Percentiles rank a stretch among this genome's conserved stretches.
These are phyloP conservation scores for Pseudonitzschia pungens DNA, from an alignment of 108 stramenopile genomes.

Conservation along the genomic window DNA sequence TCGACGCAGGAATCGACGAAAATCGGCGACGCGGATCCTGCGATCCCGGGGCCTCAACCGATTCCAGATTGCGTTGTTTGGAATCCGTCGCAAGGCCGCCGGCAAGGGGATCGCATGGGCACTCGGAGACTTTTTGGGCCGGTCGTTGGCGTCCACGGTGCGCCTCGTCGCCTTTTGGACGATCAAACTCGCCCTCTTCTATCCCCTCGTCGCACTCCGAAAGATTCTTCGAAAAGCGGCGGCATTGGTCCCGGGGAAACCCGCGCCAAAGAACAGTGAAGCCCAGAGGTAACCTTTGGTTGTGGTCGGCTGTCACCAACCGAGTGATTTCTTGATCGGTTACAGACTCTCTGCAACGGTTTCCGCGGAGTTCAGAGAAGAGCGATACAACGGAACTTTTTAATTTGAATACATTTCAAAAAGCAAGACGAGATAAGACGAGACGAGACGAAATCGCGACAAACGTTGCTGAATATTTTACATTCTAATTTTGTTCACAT, in stretches of 20 bases:
- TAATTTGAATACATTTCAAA: too few species aligned
- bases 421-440: too few species aligned
- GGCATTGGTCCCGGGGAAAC: not conserved
- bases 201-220: slow-evolving; percentile 7
- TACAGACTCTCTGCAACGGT: too few species aligned
- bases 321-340: too few species aligned
- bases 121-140: not conserved
- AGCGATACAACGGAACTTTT: too few species aligned
- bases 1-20: slow-evolving; percentile 51
- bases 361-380: too few species aligned
- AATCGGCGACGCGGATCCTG: slow-evolving; percentile 66
- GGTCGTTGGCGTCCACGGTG: not conserved
- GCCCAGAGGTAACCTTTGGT: too few species aligned
- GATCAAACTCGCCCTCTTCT: slow-evolving; percentile 2
- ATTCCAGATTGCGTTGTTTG: slow-evolving; percentile 50
- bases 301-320: not conserved
- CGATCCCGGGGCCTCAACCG: slow-evolving; percentile 49
- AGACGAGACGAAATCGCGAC: too few species aligned
- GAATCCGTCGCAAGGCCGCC: slow-evolving; percentile 41
- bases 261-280: not conserved
- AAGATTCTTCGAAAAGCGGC: not conserved
- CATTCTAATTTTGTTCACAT: too few species aligned
- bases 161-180: not conserved
- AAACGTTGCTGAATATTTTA: too few species aligned
- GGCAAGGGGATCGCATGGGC: slow-evolving; percentile 40